These are phyloP conservation scores for Entophlyctis helioformis DNA, from an alignment of 192 early-diverging fungal genomes.

Conservation along the genomic window DNA sequence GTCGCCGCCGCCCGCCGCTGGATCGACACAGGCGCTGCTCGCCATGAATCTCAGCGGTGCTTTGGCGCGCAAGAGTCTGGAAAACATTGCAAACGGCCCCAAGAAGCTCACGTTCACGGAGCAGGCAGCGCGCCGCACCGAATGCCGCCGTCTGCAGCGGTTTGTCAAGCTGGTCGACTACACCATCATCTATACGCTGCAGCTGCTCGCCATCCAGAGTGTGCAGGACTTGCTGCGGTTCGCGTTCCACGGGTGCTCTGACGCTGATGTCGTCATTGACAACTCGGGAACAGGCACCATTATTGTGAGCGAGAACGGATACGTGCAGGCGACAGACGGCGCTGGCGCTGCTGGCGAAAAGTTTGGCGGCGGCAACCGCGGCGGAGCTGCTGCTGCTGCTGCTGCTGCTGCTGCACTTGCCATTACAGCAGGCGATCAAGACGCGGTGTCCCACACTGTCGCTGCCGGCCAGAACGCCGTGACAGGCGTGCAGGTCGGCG, in stretches of 20 bases:
- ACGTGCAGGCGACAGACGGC: too few species aligned
- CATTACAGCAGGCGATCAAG: too few species aligned
- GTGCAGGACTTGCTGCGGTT: conserved; percentile 24
- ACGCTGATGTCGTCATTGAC: conserved; percentile 39
- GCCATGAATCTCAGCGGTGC: not conserved
- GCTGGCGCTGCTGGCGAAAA: not conserved
- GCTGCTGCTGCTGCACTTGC: too few species aligned
- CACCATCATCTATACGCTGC: conserved; percentile 36
- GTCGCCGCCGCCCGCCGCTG: too few species aligned
- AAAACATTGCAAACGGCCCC: not conserved
- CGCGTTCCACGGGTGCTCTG: conserved; percentile 30
- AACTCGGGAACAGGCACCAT: too few species aligned
- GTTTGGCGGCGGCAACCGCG: not conserved
- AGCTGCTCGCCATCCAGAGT: conserved; percentile 32
- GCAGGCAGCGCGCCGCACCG: conserved; percentile 39
- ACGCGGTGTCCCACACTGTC: too few species aligned
- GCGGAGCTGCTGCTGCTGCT: too few species aligned
- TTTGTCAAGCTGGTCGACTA: conserved; percentile 54
- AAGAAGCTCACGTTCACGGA: conserved; percentile 40
- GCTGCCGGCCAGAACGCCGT: too few species aligned
- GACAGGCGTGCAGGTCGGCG: conserved; percentile 46
- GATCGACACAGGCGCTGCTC: not conserved
- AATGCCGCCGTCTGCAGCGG: conserved; percentile 38
- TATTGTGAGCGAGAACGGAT: too few species aligned
- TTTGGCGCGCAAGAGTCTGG: too few species aligned